phyloP scores from a whole-genome alignment of 306 rosid genomes.

The Crotalaria pallida region DNA sequence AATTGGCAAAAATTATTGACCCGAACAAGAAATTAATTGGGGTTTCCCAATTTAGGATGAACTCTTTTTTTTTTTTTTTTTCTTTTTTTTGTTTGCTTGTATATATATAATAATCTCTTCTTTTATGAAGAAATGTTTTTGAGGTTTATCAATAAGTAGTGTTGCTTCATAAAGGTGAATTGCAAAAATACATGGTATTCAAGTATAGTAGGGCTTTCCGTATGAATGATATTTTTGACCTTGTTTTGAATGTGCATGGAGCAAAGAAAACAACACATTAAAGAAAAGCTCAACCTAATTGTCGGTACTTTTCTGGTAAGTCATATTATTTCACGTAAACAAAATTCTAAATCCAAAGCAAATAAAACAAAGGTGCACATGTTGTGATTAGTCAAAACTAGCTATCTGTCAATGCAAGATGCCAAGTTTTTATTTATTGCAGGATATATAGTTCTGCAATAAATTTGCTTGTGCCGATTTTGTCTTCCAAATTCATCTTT shows the following conservation, averaged over 20 bases:
- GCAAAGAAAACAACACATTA: not conserved
- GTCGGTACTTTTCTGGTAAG: slow-evolving; percentile 25
- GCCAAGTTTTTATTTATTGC: not conserved
- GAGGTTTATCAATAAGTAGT: slow-evolving; percentile 15
- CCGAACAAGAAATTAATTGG: slow-evolving; percentile 4
- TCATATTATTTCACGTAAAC: slow-evolving; percentile 9
- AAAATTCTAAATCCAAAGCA: not conserved
- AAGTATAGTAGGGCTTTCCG: slow-evolving; percentile 19
- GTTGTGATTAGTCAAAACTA: not conserved
- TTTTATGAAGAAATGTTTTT: not conserved
- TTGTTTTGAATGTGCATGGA: not conserved
- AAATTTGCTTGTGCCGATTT: not conserved
- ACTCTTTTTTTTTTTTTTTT: slow-evolving; percentile 5
- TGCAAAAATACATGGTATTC: slow-evolving; percentile 17
- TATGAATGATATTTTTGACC: slow-evolving; percentile 14
- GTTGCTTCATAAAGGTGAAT: slow-evolving; percentile 28
- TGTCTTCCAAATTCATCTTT: not conserved
- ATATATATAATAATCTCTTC: no score
- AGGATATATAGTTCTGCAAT: not conserved
- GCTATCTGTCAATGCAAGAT: not conserved
- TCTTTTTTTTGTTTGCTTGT: no score
- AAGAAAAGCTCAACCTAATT: slow-evolving; percentile 19
- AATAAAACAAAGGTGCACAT: not conserved
- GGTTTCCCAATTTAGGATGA: slow-evolving; percentile 14
- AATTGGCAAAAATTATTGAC: slow-evolving; percentile 1